Evolutionary conservation across 768 basidiomycete species (phyloP).

Genomic region (Psilocybe sp.): DNA sequence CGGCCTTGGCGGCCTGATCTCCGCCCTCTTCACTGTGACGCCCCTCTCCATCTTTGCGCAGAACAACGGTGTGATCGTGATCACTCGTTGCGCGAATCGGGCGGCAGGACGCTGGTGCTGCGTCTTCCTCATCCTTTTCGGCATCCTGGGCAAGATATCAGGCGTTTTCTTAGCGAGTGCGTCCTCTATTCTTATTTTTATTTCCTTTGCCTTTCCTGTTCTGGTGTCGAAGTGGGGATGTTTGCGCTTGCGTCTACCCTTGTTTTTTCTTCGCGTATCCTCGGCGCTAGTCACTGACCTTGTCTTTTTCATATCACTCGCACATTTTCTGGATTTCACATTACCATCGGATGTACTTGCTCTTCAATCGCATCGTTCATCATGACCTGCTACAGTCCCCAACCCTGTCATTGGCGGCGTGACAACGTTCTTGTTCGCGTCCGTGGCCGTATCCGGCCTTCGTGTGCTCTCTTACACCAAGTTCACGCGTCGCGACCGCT

Average conservation of each 20-base stretch:
- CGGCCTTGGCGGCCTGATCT: slow-evolving; percentile 73
- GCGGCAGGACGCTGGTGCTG: slow-evolving; percentile 80
- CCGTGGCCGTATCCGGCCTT: slow-evolving; percentile 64
- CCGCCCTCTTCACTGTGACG: slow-evolving; percentile 75
- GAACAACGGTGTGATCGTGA: slow-evolving; percentile 78
- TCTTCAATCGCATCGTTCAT: not conserved
- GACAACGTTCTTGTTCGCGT: slow-evolving; percentile 82
- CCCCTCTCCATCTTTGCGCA: slow-evolving; percentile 76
- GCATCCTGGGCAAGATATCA: slow-evolving; percentile 75
- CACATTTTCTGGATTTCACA: no score
- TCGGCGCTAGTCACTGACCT: no score
- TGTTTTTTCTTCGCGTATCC: no score
- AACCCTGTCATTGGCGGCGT: slow-evolving; percentile 80
- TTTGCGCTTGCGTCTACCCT: no score
- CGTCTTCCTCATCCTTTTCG: slow-evolving; percentile 72
- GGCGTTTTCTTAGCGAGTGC: slow-evolving; percentile 71
- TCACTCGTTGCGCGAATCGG: slow-evolving; percentile 81
- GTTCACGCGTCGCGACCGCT: slow-evolving; percentile 63
- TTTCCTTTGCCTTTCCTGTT: no score
- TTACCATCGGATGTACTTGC: no score
- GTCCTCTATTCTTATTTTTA: not conserved
- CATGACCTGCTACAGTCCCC: slow-evolving; percentile 38
- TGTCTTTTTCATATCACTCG: no score
- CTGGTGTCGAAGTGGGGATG: no score
- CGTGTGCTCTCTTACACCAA: slow-evolving; percentile 61